A percentile compares a stretch with the other conserved stretches of the same genome.
Evolutionary conservation across 768 basidiomycete genomes (phyloP).

Genomic region (Calocybe cyanea): DNA sequence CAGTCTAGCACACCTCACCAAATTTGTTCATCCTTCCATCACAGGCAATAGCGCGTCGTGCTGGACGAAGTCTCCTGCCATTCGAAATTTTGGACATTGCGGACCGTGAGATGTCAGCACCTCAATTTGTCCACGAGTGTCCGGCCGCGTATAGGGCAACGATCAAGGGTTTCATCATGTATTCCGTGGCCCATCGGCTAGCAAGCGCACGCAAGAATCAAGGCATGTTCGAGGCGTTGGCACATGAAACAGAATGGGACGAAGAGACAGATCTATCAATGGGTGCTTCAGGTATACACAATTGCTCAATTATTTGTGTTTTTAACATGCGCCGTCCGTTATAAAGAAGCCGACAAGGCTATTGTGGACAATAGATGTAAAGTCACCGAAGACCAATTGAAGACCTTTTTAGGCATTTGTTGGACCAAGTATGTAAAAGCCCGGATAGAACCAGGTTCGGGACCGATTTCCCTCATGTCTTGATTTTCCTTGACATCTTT

Average conservation of each 20-base stretch:
- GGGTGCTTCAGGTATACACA: constrained; percentile 62
- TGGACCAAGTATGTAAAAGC: constrained; percentile 93
- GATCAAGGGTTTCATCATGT: constrained; percentile 66
- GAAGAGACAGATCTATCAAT: constrained; percentile 71
- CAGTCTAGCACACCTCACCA: no score
- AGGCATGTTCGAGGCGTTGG: constrained; percentile 82
- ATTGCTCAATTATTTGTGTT: not conserved
- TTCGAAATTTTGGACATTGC: constrained; percentile 81
- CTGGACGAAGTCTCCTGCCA: constrained; percentile 69
- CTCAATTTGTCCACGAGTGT: constrained; percentile 66
- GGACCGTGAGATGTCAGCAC: constrained; percentile 53
- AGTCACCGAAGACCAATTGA: constrained; percentile 80
- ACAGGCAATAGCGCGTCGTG: constrained; percentile 61
- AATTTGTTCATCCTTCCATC: constrained; percentile 1
- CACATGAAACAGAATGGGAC: constrained; percentile 73
- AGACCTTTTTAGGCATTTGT: constrained; percentile 78
- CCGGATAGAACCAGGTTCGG: constrained; percentile 87
- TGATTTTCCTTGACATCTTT: not conserved
- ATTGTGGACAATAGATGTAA: constrained; percentile 89
- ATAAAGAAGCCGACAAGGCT: constrained; percentile 57
- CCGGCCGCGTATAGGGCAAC: constrained; percentile 65
- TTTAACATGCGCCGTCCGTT: constrained; percentile 3
- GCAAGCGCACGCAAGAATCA: constrained; percentile 64
- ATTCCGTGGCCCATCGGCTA: constrained; percentile 62
- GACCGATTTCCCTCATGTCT: not conserved